Conservation (phyloP, 805 yeast species). For the Zygosaccharomyces kombuchaensis region DNA sequence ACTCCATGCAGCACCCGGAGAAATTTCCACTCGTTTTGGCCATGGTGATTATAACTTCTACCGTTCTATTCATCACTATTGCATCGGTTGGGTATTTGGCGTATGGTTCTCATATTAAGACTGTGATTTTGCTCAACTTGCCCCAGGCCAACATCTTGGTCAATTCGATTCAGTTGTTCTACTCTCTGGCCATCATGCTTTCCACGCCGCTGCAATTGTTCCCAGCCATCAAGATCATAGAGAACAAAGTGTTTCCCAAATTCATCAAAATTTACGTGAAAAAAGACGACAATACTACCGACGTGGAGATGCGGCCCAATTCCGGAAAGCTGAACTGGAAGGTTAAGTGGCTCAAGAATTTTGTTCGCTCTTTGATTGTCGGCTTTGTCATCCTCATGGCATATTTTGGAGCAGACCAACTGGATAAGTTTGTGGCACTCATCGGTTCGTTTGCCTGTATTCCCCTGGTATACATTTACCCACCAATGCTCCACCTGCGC, state of each 20-base stretch:
- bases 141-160: constrained; percentile 65
- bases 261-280: constrained; percentile 24
- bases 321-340: constrained; percentile 54
- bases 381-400: constrained; percentile 53
- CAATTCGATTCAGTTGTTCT: constrained; percentile 61
- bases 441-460: constrained; percentile 84
- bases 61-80: constrained; percentile 54
- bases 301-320: constrained; percentile 21
- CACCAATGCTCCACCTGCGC: constrained; percentile 68
- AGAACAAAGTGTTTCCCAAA: constrained; percentile 53
- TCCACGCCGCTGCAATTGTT: constrained; percentile 79
- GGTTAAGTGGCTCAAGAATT: constrained; percentile 65
- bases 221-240: constrained; percentile 73
- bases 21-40: constrained; percentile 63
- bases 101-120: constrained; percentile 58
- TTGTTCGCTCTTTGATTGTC: constrained; percentile 52
- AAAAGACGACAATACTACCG: constrained; percentile 14
- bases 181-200: constrained; percentile 67
- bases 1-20: constrained; percentile 73
- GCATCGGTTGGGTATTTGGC: constrained; percentile 69
- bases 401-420: constrained; percentile 59
- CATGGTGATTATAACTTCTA: constrained; percentile 59
- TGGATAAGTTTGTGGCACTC: constrained; percentile 72
- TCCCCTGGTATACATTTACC: constrained; percentile 81
- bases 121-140: constrained; percentile 66